Evolutionary conservation across 208 protist genomes (phyloP), one percentile per base, ranked within the genome.

Genomic region (Borovskyia barvae): DNA sequence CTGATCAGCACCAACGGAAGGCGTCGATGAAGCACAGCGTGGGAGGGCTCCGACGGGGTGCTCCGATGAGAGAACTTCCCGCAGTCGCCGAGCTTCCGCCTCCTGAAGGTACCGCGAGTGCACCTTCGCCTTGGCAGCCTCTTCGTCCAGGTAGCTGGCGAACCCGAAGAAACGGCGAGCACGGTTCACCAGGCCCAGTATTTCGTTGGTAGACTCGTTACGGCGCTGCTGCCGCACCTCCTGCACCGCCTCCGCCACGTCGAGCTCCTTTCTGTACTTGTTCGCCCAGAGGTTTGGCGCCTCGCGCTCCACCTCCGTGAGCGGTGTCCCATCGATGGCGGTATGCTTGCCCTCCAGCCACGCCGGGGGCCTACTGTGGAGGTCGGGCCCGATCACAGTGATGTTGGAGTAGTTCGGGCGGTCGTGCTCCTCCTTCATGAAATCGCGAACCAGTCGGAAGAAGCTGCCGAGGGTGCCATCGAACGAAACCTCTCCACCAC

Each of bases 331-430:
- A 40, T 89, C 73, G 48, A 94, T 91, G 50, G 77, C 63, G 35
- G 85, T 72, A 58, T 89, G 71, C 66, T 92, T 92, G 58, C 84
- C 66, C 59, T 92, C 82, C 58, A 92, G 36, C 85, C 88, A 94
- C 56, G 66, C 50, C n/a, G 88, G 88, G 2, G 75, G 66, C 17
- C 82, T 81, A 24, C 63, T 67, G 67, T 89, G 85, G 1, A 72
- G 39, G 58, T 85, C 80, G 1, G 70, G 64, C 19, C 75, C 78
- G 42, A 47, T 46, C 14, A 72, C 40, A 35, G 59, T 43, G 28
- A 33, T 50, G 30, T 52, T 37, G 41, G 55, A 52, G 25, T 43
- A 24, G 28, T 46, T 50, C 22, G 60, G 39, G 29, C 58, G 43
- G 33, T 48, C 37, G 20, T 61, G 32, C 33, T 79, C 73, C 1